Base-by-base conservation (phyloP, 305 asterid species). In the Plantago coronopus region DNA sequence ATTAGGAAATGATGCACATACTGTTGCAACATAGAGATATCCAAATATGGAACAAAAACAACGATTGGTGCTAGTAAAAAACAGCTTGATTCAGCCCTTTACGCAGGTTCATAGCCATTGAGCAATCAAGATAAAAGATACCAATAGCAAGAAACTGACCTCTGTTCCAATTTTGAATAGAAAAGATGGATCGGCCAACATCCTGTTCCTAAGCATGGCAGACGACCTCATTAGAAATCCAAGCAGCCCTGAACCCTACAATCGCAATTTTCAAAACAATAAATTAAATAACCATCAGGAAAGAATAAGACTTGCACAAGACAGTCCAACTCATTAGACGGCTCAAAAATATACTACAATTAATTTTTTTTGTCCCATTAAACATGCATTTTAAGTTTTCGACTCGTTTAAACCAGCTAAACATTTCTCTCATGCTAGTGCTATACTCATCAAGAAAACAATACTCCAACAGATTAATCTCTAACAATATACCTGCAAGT, bases 131-230 rank as follows among this genome's bases (percentile, higher is more conserved):
- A 4, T 37, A 31, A 49, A 5, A 67, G 38, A 31, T 23, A 45
- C 48, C 44, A 57, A 59, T 44, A n/a, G 60, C 16, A 67, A 42
- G 61, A 67, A 66, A 56, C 22, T 42, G 62, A 93, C 97, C 99
- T 93, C 99, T 0, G 96, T 82, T 67, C 99, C 97, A 62, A 93
- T 80, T 78, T 93, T 93, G 82, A 93, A 93, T 62, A 89, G 94
- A 79, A 93, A 93, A 0, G 99, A 78, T 5, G 96, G 96, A 83
- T 89, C 99, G 23, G 94, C 99, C 82, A 93, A 59, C 97, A 93
- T 89, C 76, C 99, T 71, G 75, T 93, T 87, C 68, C 96, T 77
- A 17, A 89, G 88, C 96, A 87, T 87, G 53, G 83, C 67, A 19
- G 74, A 85, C 0, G 95, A 80, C 63, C 79, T 82, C 87, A 87